A percentile compares a stretch with the other conserved stretches of the same genome.
Evolutionary conservation across 306 rosid species (phyloP).

Genomic region (Comarum palustre): DNA sequence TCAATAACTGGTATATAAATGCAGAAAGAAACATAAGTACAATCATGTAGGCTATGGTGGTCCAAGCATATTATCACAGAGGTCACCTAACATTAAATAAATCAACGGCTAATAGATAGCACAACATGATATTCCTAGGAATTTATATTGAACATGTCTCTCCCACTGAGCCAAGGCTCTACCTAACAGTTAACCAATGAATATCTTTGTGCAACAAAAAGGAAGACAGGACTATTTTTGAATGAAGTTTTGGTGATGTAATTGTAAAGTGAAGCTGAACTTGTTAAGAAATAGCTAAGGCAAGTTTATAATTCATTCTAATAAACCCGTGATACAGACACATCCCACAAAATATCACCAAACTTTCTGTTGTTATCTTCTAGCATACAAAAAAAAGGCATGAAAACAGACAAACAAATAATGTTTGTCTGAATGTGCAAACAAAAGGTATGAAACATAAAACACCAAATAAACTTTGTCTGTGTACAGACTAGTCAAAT

Average conservation of each 20-base stretch:
- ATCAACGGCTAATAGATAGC: constrained; percentile 15
- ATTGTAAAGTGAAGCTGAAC: neutral
- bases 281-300: neutral
- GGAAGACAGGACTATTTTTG: neutral
- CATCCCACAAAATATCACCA: neutral
- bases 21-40: neutral
- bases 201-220: neutral
- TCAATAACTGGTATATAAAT: neutral
- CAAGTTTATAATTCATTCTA: neutral
- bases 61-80: constrained; percentile 17
- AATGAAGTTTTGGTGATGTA: neutral
- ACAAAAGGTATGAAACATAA: constrained; percentile 4
- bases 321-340: constrained; percentile 5
- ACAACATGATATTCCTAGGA: neutral
- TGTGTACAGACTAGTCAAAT: neutral
- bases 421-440: constrained; percentile 5
- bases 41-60: constrained; percentile 35
- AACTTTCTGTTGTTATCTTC: neutral
- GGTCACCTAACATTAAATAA: constrained; percentile 36
- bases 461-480: constrained; percentile 17
- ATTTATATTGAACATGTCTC: neutral
- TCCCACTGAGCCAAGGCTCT: neutral
- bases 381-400: constrained; percentile 13
- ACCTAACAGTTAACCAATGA: neutral
- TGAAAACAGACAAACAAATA: neutral